Evolutionary conservation across 1,139 yeast genomes (phyloP), one percentile per base, ranked within the genome.

Genomic region (Pichia terricola): DNA sequence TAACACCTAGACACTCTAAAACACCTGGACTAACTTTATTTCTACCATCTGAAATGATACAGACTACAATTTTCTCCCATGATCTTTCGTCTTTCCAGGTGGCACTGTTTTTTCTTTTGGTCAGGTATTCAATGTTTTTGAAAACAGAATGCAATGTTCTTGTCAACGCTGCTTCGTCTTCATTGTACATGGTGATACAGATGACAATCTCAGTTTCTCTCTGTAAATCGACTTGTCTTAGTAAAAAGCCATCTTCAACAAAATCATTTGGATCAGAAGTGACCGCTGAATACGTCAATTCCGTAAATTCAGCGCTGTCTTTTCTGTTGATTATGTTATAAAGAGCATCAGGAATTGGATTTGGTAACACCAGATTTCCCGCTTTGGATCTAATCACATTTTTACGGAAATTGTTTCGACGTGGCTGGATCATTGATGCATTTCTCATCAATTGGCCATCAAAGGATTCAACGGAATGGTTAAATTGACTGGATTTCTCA

Each of bases 131-230:
- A 51, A 91, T 77, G 62, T 91, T 91, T 55, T 81, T 83, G 86
- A 89, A 86, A 26, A 89, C 91, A 0, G 95, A 83, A 61, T 91
- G 95, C 75, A 91, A 72, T 0, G 97, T 91, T 64, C 97, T 77
- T 1, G 96, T 86, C 61, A 91, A 78, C 1, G 94, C 74, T 47
- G 72, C 70, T 60, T 88, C 96, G 61, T 85, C 95, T 65, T 91
- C 98, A 60, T 91, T 91, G 67, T 89, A 91, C 96, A 91, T 88
- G 40, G 97, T 89, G 50, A 91, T 77, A 65, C 96, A 88, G 41
- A 89, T 75, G 38, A 85, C 87, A 42, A 91, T 68, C 64, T 91
- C 96, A 26, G 94, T 89, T 58, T 87, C 95, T 58, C 96, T 76
- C 48, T 84, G 85, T 59, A 74, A 70, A 50, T 77, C 77, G 9